phyloP scores from a whole-genome alignment of 805 yeast species.

The Saccharomycopsis babjevae region DNA sequence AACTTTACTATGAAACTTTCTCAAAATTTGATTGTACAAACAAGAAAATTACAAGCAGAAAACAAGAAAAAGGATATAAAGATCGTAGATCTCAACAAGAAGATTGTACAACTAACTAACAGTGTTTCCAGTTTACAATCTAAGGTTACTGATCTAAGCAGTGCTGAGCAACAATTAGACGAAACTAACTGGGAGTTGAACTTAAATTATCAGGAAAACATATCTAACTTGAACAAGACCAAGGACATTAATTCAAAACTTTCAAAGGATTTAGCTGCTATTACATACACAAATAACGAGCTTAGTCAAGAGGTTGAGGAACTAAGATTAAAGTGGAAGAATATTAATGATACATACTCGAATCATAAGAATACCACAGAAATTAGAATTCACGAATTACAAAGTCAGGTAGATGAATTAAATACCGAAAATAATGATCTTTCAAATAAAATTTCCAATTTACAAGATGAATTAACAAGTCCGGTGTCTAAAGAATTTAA shows the following conservation, averaged over 20 bases:
- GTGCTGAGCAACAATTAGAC: constrained; percentile 38
- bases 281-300: constrained; percentile 27
- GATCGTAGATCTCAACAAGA: constrained; percentile 9
- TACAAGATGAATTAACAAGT: background rate
- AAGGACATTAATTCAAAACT: constrained; percentile 35
- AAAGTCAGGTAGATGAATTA: constrained; percentile 42
- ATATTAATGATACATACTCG: constrained; percentile 31
- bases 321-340: constrained; percentile 30
- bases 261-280: constrained; percentile 31
- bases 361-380: constrained; percentile 29
- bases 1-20: constrained; percentile 65
- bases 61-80: constrained; percentile 31
- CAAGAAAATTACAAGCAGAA: constrained; percentile 61
- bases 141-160: constrained; percentile 21
- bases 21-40: constrained; percentile 60
- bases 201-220: constrained; percentile 32
- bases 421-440: constrained; percentile 62
- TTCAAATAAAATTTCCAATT: constrained; percentile 29
- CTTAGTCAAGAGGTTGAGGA: constrained; percentile 42
- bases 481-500: background rate
- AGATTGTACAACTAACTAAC: constrained; percentile 8
- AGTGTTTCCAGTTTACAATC: constrained; percentile 12
- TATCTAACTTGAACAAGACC: constrained; percentile 27
- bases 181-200: constrained; percentile 63
- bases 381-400: constrained; percentile 38